phyloP scores from a whole-genome alignment of 768 basidiomycete species.

The Hydnomerulius pinastri region DNA sequence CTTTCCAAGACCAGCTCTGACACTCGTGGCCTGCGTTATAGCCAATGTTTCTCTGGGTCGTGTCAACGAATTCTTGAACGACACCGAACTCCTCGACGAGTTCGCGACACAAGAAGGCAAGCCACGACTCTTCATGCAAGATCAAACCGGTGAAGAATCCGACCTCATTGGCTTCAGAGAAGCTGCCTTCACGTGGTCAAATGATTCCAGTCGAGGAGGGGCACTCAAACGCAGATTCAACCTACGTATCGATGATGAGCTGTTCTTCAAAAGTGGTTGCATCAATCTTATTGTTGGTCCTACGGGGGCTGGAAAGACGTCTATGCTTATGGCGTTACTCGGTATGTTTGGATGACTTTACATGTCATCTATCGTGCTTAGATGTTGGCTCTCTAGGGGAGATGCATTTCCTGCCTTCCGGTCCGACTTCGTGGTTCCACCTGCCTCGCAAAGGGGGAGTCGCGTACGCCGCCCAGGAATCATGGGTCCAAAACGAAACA shows the following conservation, averaged over 20 bases:
- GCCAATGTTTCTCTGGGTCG: slow-evolving; percentile 70
- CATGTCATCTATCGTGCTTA: background rate
- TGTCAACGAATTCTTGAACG: slow-evolving; percentile 46
- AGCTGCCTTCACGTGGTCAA: slow-evolving; percentile 56
- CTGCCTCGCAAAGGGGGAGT: slow-evolving; percentile 70
- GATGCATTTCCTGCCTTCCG: slow-evolving; percentile 60
- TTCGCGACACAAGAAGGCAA: slow-evolving; percentile 2
- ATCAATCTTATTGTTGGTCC: slow-evolving; percentile 64
- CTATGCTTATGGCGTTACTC: slow-evolving; percentile 63
- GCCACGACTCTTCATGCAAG: slow-evolving; percentile 3
- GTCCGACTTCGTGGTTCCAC: slow-evolving; percentile 62
- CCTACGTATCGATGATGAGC: slow-evolving; percentile 52
- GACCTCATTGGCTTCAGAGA: slow-evolving; percentile 53
- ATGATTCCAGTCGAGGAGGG: slow-evolving; percentile 3
- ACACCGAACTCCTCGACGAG: slow-evolving; percentile 15
- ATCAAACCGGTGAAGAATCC: slow-evolving; percentile 10
- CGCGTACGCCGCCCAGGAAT: slow-evolving; percentile 81
- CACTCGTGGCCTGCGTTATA: slow-evolving; percentile 8
- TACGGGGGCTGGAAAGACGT: slow-evolving; percentile 64
- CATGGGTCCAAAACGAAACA: slow-evolving; percentile 84
- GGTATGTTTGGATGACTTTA: slow-evolving; percentile 23
- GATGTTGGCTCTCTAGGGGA: slow-evolving; percentile 33
- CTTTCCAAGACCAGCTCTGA: background rate
- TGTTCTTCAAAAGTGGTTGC: slow-evolving; percentile 52
- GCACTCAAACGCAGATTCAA: slow-evolving; percentile 43